Conservation (phyloP, 345 rosid species). For the Camelina sativa region DNA sequence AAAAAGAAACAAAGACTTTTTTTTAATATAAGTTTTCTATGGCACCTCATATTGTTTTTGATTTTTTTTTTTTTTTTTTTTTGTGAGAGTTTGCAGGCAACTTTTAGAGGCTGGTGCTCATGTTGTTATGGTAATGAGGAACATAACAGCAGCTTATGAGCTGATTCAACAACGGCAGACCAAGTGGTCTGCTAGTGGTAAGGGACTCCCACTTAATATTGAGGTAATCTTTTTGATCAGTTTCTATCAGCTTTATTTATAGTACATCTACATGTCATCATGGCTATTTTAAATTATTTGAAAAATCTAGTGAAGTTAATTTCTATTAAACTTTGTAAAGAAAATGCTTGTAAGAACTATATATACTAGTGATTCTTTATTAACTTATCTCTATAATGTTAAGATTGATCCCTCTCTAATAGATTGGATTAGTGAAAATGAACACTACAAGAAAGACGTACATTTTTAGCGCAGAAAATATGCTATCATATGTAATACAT, state of each 20-base stretch:
- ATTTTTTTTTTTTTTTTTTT: background rate
- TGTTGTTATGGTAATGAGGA: conserved; percentile 86
- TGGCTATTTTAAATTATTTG: background rate
- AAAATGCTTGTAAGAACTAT: conserved; percentile 3
- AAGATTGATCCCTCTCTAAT: background rate
- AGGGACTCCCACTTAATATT: conserved; percentile 33
- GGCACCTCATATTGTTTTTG: background rate
- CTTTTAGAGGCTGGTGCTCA: conserved; percentile 91
- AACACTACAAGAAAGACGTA: no score
- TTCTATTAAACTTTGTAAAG: background rate
- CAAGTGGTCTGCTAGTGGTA: conserved; percentile 31
- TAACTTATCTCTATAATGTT: background rate
- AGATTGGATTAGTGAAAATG: background rate
- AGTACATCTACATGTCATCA: background rate
- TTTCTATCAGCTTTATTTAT: conserved; percentile 3
- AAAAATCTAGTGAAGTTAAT: background rate
- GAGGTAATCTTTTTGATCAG: conserved; percentile 6
- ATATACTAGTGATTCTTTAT: background rate
- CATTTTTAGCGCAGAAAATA: no score
- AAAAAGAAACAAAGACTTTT: background rate
- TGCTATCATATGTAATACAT: no score
- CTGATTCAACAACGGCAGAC: conserved; percentile 39
- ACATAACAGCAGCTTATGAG: conserved; percentile 23
- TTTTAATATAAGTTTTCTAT: background rate
- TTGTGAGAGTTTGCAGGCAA: conserved; percentile 51